Base-by-base conservation (phyloP, 768 basidiomycete genomes). In the Kwoniella sp. region DNA sequence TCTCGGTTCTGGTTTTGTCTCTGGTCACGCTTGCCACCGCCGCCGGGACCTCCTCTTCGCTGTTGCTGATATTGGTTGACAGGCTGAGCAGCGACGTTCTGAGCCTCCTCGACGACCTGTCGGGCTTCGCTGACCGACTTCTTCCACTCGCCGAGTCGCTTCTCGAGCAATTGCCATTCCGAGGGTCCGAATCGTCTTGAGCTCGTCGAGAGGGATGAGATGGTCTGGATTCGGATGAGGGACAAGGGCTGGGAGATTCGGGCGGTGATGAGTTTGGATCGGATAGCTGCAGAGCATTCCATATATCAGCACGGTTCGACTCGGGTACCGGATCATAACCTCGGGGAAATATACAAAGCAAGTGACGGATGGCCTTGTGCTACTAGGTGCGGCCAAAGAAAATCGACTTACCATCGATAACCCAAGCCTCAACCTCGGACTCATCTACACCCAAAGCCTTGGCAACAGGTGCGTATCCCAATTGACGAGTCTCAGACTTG, bases 391-490 rank as follows among this genome's bases (percentile, higher is more conserved):
- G n/a, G n/a, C n/a, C n/a, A n/a, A n/a, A n/a, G n/a, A n/a, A n/a
- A n/a, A n/a, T n/a, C n/a, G n/a, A 69, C 75, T 59, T 50, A 79
- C 76, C 78, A 51, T 80, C 79, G 45, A 80, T 77, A 51, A 78
- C 76, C 75, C 75, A 79, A 29, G 67, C 55, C 58, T 80, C 79
- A 15, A 80, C 77, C n/a, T 79, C 72, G n/a, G 70, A 57, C 30
- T 69, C 68, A 20, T 69, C 65, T 23, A 79, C 65, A n/a, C 55
- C 45, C 23, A 80, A 67, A 8, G 77, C 72, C 4, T 52, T 26
- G 13, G 77, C 75, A 34, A 76, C 60, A 28, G 73, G 67, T 17
- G 71, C 47, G 58, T 80, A 80, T 20, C 58, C 22, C 5, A 80
- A 54, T 34, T 73, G 70, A 31, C 71, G 69, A 26, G 71, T 59